Evolutionary conservation across 129 eudicot species (phyloP).

Genomic region (Heracleum sosnowskyi): DNA sequence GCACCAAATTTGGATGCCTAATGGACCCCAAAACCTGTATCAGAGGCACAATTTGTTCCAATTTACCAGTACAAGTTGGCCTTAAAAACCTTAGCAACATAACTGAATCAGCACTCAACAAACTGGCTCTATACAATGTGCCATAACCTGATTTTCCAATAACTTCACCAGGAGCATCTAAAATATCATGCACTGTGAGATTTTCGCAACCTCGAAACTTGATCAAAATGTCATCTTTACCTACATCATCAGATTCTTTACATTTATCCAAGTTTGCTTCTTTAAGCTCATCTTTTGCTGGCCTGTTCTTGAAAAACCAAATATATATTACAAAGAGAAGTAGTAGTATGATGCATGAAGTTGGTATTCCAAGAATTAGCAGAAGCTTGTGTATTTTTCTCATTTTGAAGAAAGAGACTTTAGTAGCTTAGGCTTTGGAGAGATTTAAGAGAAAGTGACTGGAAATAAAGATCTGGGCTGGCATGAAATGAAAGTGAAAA

Average conservation of each 20-base stretch:
- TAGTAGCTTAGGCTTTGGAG: neutral
- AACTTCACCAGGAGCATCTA: slow-evolving; percentile 94
- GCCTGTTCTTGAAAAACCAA: slow-evolving; percentile 25
- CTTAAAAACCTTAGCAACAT: slow-evolving; percentile 77
- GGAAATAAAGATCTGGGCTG: slow-evolving; percentile 26
- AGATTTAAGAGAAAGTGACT: neutral
- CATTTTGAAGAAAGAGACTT: slow-evolving; percentile 29
- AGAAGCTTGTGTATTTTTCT: slow-evolving; percentile 42
- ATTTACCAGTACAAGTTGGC: slow-evolving; percentile 60
- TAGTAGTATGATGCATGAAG: slow-evolving; percentile 24
- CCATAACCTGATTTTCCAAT: slow-evolving; percentile 87
- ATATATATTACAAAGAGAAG: slow-evolving; percentile 28
- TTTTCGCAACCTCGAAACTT: slow-evolving; percentile 76
- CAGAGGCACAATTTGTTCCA: slow-evolving; percentile 49
- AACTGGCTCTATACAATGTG: slow-evolving; percentile 71
- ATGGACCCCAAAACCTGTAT: slow-evolving; percentile 63
- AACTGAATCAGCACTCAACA: slow-evolving; percentile 37
- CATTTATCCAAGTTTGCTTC: slow-evolving; percentile 35
- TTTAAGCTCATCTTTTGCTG: slow-evolving; percentile 21
- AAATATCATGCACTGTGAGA: slow-evolving; percentile 62
- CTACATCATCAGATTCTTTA: slow-evolving; percentile 34
- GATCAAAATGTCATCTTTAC: slow-evolving; percentile 46
- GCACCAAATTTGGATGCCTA: slow-evolving; percentile 84
- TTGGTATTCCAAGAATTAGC: slow-evolving; percentile 35
- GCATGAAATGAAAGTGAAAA: slow-evolving; percentile 14